Evolutionary conservation across 1,284 basidiomycete genomes (phyloP).

Genomic region (Volvariella surrecta): DNA sequence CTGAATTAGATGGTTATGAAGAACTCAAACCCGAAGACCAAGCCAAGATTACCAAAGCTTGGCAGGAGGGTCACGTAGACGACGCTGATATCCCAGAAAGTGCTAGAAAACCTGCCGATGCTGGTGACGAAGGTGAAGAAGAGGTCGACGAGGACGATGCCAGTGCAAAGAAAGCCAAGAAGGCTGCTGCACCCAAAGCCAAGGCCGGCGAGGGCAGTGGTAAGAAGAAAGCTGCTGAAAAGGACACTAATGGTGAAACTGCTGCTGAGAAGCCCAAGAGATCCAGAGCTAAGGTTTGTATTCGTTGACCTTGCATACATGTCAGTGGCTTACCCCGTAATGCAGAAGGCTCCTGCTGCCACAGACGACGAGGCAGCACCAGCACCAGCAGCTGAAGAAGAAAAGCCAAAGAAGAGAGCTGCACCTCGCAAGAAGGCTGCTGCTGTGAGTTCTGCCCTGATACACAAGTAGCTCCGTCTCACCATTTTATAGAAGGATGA

Average conservation of each 20-base stretch:
- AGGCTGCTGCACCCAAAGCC: conserved; percentile 8
- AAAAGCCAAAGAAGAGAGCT: conserved; percentile 27
- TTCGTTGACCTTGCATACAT: background rate
- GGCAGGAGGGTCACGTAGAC: conserved; percentile 66
- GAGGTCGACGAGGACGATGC: conserved; percentile 25
- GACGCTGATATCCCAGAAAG: conserved; percentile 71
- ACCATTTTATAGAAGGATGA: conserved; percentile 20
- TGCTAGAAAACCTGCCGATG: conserved; percentile 50
- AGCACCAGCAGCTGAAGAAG: conserved; percentile 15
- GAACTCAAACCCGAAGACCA: conserved; percentile 59
- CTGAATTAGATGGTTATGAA: conserved; percentile 69
- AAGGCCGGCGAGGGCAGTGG: too few species aligned
- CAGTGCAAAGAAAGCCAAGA: conserved; percentile 33
- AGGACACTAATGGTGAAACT: conserved; percentile 16
- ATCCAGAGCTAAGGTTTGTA: background rate
- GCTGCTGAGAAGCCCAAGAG: conserved; percentile 6
- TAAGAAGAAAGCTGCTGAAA: conserved; percentile 15
- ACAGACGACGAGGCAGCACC: conserved; percentile 13
- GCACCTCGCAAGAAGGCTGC: conserved; percentile 8
- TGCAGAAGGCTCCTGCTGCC: conserved; percentile 18
- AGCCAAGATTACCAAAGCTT: conserved; percentile 58
- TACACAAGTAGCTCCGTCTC: conserved; percentile 13
- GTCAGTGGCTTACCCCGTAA: background rate
- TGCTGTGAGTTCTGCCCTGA: conserved; percentile 4
- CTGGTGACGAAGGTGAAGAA: conserved; percentile 36